These are phyloP conservation scores for Clonostachys chloroleuca DNA, from an alignment of 2,329 filamentous ascomycete species.

Conservation along the genomic window DNA sequence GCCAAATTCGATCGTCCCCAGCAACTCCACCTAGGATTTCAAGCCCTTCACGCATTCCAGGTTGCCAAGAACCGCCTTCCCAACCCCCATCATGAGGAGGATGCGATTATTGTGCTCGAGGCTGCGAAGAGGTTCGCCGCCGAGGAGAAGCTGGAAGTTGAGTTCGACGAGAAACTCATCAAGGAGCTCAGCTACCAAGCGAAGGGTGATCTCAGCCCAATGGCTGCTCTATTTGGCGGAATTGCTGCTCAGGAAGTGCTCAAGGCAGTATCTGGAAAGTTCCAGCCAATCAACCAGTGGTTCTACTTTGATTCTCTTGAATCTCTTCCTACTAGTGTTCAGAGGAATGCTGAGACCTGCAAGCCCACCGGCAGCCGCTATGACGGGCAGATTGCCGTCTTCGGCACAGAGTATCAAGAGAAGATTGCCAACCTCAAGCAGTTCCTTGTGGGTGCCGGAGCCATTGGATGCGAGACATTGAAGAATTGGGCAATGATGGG, in stretches of 20 bases:
- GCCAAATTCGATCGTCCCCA: constrained; percentile 95
- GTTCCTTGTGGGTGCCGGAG: constrained; percentile 93
- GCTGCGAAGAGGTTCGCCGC: constrained; percentile 71
- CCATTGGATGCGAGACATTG: constrained; percentile 97
- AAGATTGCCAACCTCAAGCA: constrained; percentile 88
- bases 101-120: constrained; percentile 74
- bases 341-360: constrained; percentile 82
- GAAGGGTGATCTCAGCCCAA: constrained; percentile 81
- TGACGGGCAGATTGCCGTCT: constrained; percentile 95
- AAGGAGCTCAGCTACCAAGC: constrained; percentile 94
- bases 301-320: constrained; percentile 98
- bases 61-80: constrained; percentile 73
- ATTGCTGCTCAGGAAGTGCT: constrained; percentile 91
- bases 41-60: constrained; percentile 84
- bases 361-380: constrained; percentile 82
- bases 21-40: constrained; percentile 87
- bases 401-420: constrained; percentile 89
- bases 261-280: constrained; percentile 97
- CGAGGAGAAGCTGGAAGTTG: constrained; percentile 60
- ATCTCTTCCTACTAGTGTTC: constrained; percentile 72
- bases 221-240: constrained; percentile 94
- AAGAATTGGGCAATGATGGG: constrained; percentile 99
- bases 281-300: constrained; percentile 92
- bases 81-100: constrained; percentile 76
- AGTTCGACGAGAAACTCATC: constrained; percentile 88